Percentiles rank a stretch among this genome's conserved stretches.
Evolutionary conservation across 2,329 filamentous ascomycete genomes (phyloP).

Genomic region (Decorospora gaudefroyi): DNA sequence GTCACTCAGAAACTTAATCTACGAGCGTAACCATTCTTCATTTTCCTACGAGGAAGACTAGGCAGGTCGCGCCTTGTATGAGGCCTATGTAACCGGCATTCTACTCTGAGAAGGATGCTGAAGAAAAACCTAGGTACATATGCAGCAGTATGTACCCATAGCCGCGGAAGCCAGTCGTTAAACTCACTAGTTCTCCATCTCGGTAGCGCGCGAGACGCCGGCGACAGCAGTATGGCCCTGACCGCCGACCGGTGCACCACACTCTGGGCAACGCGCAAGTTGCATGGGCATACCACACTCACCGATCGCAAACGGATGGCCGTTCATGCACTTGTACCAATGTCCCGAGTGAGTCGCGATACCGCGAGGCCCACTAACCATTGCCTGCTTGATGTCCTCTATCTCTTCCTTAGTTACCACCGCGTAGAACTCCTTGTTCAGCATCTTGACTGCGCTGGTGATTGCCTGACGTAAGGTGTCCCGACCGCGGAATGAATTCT

Average conservation of each 20-base stretch:
- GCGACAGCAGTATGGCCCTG: conserved; percentile 53
- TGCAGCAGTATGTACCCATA: no score
- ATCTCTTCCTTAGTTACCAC: conserved; percentile 51
- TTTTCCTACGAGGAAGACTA: no score
- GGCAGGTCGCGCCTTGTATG: no score
- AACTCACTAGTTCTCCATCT: conserved; percentile 58
- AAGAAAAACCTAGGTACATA: no score
- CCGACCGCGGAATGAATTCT: conserved; percentile 38
- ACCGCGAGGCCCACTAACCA: conserved; percentile 51
- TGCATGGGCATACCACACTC: conserved; percentile 71
- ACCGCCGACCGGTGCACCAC: conserved; percentile 62
- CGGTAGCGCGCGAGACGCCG: conserved; percentile 57
- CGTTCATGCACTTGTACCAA: conserved; percentile 64
- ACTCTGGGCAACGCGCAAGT: conserved; percentile 64
- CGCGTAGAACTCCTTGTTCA: conserved; percentile 48
- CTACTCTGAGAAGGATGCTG: no score
- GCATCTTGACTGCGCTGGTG: conserved; percentile 32
- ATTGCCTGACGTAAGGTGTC: conserved; percentile 33
- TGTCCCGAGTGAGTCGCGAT: conserved; percentile 57
- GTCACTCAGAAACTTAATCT: no score
- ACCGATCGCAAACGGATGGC: conserved; percentile 65
- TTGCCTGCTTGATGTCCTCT: conserved; percentile 53
- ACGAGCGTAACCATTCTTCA: no score
- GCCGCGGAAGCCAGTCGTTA: no score
- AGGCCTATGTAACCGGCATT: no score